Conservation (phyloP, 2,329 filamentous ascomycete species). For the Trichophyton schoenleinii region DNA sequence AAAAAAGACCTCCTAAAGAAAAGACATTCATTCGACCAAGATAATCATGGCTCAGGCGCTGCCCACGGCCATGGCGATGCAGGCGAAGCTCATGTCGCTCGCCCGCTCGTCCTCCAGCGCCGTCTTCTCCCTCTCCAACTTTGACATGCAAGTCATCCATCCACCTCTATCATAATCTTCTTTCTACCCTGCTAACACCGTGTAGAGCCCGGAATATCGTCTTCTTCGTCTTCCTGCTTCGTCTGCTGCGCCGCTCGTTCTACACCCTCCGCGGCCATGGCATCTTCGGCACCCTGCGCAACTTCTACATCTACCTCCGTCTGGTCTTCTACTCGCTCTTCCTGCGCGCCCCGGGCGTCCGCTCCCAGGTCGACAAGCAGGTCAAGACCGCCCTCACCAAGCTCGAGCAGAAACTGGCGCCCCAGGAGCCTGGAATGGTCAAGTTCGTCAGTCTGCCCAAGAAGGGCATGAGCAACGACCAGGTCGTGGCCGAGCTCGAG, state of each 20-base stretch:
- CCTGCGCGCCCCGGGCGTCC: constrained; percentile 73
- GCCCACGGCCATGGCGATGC: constrained; percentile 16
- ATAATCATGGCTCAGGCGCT: neutral
- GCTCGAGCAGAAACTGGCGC: constrained; percentile 71
- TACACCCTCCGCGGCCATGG: constrained; percentile 85
- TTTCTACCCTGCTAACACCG: neutral
- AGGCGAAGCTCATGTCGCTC: constrained; percentile 33
- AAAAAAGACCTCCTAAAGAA: too few species aligned
- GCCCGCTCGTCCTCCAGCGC: constrained; percentile 22
- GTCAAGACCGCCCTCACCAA: constrained; percentile 68
- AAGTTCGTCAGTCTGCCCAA: constrained; percentile 67
- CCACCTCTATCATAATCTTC: too few species aligned
- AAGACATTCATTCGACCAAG: neutral
- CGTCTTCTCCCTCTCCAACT: constrained; percentile 26
- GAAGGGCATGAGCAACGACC: constrained; percentile 69
- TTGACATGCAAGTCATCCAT: constrained; percentile 31
- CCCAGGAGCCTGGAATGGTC: constrained; percentile 55
- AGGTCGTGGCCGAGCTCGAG: constrained; percentile 65
- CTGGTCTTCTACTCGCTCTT: constrained; percentile 73
- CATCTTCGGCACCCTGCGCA: constrained; percentile 61
- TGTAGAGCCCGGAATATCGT: constrained; percentile 68
- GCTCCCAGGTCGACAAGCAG: constrained; percentile 71
- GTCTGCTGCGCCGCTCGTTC: constrained; percentile 66
- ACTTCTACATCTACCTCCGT: constrained; percentile 59
- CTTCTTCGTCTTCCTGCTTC: constrained; percentile 76